Percentiles rank a stretch among this genome's conserved stretches.
Conservation (phyloP, 805 yeast genomes). For the Yamadazyma akitaensis region DNA sequence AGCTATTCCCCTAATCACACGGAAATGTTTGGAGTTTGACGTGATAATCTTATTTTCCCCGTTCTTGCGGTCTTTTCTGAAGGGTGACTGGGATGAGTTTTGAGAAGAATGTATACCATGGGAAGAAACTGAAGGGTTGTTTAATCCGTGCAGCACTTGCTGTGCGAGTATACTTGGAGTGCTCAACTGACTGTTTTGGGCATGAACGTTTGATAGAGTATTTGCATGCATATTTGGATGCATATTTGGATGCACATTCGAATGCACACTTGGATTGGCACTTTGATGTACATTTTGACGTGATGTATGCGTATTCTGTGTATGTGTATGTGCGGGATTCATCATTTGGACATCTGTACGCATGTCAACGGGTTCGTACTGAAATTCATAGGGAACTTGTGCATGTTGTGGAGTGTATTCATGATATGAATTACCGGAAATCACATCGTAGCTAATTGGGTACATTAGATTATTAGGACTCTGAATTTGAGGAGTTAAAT, state of each 20-base stretch:
- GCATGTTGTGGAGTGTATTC: constrained; percentile 8
- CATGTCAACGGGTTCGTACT: too few relatives aligned
- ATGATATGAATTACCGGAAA: constrained; percentile 7
- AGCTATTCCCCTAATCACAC: constrained; percentile 53
- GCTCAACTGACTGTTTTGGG: too few relatives aligned
- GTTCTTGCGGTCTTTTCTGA: constrained; percentile 7
- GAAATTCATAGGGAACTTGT: background rate
- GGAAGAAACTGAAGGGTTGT: background rate
- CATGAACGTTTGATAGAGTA: too few relatives aligned
- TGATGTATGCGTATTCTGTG: too few relatives aligned
- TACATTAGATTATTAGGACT: constrained; percentile 13
- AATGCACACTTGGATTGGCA: too few relatives aligned
- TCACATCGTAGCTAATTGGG: constrained; percentile 5
- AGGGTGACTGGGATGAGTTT: background rate
- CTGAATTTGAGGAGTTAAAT: constrained; percentile 12
- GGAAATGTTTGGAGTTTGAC: constrained; percentile 21
- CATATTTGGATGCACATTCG: too few relatives aligned
- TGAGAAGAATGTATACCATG: background rate
- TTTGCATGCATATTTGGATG: too few relatives aligned
- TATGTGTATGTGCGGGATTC: too few relatives aligned
- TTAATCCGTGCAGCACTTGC: background rate
- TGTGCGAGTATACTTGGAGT: too few relatives aligned
- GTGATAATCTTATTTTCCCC: constrained; percentile 15
- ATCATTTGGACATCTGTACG: too few relatives aligned
- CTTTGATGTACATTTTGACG: too few relatives aligned